Evolutionary conservation across 495 filamentous ascomycete genomes (phyloP).

Genomic region (Articulospora tetracladia): DNA sequence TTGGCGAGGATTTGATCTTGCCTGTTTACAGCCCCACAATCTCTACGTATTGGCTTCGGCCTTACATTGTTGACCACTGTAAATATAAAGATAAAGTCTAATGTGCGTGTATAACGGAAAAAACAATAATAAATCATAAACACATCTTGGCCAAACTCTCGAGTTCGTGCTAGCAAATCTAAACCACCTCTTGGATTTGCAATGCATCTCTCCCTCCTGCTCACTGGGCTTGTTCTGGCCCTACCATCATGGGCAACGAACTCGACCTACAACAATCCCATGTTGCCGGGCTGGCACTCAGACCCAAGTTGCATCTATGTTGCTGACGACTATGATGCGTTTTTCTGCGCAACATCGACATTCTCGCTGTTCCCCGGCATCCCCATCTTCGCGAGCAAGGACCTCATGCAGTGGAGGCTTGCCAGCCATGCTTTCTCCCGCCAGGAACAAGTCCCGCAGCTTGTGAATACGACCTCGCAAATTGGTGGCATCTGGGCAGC

Average conservation of each 20-base stretch:
- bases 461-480: conserved; percentile 17
- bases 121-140: too few relatives aligned
- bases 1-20: too few relatives aligned
- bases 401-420: conserved; percentile 49
- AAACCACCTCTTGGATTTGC: too few relatives aligned
- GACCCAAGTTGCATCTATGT: conserved; percentile 54
- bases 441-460: conserved; percentile 36
- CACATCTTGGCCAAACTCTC: too few relatives aligned
- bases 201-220: not conserved
- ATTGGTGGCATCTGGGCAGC: conserved; percentile 43
- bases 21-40: too few relatives aligned
- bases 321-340: conserved; percentile 41
- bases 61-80: too few relatives aligned
- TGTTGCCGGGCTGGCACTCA: conserved; percentile 51
- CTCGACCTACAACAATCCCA: conserved; percentile 36
- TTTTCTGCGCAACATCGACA: conserved; percentile 49
- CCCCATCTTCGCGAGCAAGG: conserved; percentile 49
- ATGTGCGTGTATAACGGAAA: too few relatives aligned
- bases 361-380: conserved; percentile 53
- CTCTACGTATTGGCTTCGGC: too few relatives aligned
- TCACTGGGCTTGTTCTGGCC: not conserved
- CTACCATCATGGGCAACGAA: not conserved
- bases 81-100: too few relatives aligned
- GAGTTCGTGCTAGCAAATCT: too few relatives aligned
- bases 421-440: conserved; percentile 37